These are phyloP conservation scores for Monarda citriodora DNA, from an alignment of 305 asterid genomes.

Conservation along the genomic window DNA sequence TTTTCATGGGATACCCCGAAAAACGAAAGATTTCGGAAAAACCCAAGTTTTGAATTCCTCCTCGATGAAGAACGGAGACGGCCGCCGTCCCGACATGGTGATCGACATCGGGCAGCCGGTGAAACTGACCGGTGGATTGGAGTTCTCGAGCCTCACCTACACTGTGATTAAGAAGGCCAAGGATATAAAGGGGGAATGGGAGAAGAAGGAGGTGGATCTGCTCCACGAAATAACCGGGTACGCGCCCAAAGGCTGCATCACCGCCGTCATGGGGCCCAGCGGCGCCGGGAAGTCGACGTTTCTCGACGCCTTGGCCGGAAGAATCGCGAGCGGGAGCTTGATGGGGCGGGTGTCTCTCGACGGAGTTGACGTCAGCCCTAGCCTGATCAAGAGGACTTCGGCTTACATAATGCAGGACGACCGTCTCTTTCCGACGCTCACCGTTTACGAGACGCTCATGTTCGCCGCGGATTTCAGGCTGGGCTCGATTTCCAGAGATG, in stretches of 20 bases:
- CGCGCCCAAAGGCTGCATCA: conserved; percentile 81
- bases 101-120: conserved; percentile 37
- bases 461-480: conserved; percentile 86
- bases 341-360: conserved; percentile 57
- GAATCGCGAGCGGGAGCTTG: conserved; percentile 76
- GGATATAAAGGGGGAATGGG: conserved; percentile 52
- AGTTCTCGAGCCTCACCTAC: conserved; percentile 52
- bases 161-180: conserved; percentile 49
- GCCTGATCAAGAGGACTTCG: conserved; percentile 67
- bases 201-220: conserved; percentile 54
- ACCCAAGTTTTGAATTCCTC: not conserved
- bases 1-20: too few relatives aligned
- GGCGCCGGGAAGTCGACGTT: conserved; percentile 94
- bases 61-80: conserved; percentile 22
- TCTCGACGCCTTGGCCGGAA: conserved; percentile 78
- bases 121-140: conserved; percentile 32
- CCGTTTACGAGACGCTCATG: conserved; percentile 88
- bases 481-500: conserved; percentile 46
- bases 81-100: conserved; percentile 34
- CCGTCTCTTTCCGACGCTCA: conserved; percentile 71
- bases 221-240: conserved; percentile 61
- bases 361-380: conserved; percentile 66
- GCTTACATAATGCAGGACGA: conserved; percentile 91
- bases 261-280: conserved; percentile 96
- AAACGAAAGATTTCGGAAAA: conserved; percentile 4